A percentile compares a stretch with the other conserved stretches of the same genome.
phyloP scores from a whole-genome alignment of 306 rosid genomes.

The Crotalaria pallida region DNA sequence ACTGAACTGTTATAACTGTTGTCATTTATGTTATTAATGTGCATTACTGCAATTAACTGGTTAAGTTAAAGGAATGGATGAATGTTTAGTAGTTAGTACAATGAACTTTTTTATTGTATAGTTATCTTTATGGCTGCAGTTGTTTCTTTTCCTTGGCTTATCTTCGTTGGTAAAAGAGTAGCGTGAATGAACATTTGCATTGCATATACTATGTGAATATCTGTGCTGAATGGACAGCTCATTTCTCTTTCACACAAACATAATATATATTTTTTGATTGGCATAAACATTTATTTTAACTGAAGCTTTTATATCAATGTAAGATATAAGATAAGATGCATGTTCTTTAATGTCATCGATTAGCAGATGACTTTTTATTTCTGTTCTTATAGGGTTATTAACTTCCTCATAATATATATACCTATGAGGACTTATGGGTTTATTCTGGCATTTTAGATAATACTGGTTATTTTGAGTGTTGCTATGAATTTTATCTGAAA shows the following conservation, averaged over 20 bases:
- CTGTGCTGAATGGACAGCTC: neutral
- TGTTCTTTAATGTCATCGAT: conserved; percentile 6
- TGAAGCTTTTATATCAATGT: neutral
- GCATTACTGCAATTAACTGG: neutral
- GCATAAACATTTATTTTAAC: neutral
- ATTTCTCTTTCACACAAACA: neutral
- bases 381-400: neutral
- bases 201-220: neutral
- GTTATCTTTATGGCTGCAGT: neutral
- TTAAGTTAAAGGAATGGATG: neutral
- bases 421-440: neutral
- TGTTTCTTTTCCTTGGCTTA: neutral
- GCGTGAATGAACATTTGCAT: neutral
- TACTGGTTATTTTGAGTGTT: neutral
- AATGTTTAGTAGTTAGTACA: neutral
- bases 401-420: neutral
- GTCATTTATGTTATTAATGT: neutral
- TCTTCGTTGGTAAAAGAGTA: neutral
- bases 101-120: neutral
- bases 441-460: neutral
- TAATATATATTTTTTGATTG: no score
- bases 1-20: neutral
- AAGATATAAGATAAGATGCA: neutral
- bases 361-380: neutral
- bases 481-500: neutral